Evolutionary conservation across 148 eudicot genomes (phyloP).

Genomic region (Heliosperma pusillum): DNA sequence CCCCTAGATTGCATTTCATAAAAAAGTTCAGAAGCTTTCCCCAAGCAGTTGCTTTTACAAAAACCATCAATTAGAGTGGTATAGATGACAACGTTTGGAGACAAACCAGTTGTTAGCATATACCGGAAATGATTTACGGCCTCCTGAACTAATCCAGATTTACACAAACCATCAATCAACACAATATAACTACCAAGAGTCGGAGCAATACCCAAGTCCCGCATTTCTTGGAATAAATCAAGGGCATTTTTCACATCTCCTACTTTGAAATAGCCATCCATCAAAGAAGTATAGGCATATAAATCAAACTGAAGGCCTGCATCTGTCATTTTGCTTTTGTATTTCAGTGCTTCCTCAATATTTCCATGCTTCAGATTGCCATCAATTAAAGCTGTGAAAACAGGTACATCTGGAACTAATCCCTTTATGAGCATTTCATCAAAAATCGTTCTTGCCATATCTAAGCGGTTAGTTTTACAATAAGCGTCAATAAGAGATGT

Average conservation of each 20-base stretch:
- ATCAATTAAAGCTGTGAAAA: conserved; percentile 75
- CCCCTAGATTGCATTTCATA: conserved; percentile 66
- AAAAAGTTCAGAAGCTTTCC: conserved; percentile 57
- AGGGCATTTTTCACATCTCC: conserved; percentile 58
- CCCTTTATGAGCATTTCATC: conserved; percentile 68
- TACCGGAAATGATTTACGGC: conserved; percentile 49
- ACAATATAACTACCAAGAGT: conserved; percentile 61
- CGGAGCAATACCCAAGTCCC: conserved; percentile 45
- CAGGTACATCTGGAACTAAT: conserved; percentile 59
- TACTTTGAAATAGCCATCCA: conserved; percentile 53
- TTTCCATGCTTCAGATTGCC: conserved; percentile 74
- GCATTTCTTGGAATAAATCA: conserved; percentile 65
- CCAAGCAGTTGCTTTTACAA: conserved; percentile 59
- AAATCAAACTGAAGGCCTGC: conserved; percentile 69
- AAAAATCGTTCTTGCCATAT: conserved; percentile 57
- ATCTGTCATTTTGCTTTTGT: conserved; percentile 43
- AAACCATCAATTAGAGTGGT: conserved; percentile 77
- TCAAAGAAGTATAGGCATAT: conserved; percentile 64
- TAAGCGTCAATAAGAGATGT: conserved; percentile 75
- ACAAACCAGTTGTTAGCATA: conserved; percentile 51
- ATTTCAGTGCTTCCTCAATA: conserved; percentile 57
- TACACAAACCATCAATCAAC: conserved; percentile 79
- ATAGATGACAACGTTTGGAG: conserved; percentile 67
- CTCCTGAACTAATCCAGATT: conserved; percentile 62
- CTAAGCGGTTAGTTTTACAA: conserved; percentile 59